A percentile compares a stretch with the other conserved stretches of the same genome.
Evolutionary conservation across 2,329 filamentous ascomycete species (phyloP).

Genomic region (Fusarium napiforme): DNA sequence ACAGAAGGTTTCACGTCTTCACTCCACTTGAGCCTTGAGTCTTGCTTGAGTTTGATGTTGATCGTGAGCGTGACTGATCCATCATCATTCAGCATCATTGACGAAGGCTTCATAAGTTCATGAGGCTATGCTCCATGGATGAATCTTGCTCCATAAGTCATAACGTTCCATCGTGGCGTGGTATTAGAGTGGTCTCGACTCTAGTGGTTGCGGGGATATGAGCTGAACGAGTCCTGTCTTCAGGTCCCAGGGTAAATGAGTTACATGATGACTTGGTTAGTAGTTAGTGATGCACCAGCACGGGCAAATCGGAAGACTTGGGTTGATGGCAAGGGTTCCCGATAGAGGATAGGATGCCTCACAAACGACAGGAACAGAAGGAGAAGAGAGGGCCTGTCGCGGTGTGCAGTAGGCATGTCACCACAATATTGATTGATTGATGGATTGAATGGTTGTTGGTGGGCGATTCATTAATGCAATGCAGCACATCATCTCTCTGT

Average conservation of each 20-base stretch:
- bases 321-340: constrained; percentile 6
- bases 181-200: constrained; percentile 23
- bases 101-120: not conserved
- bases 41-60: constrained; percentile 20
- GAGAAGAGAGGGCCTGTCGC: constrained; percentile 2
- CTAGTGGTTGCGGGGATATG: constrained; percentile 2
- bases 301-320: constrained; percentile 29
- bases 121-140: not conserved
- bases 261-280: not conserved
- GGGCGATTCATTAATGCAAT: constrained; percentile 22
- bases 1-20: constrained; percentile 22
- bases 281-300: not conserved
- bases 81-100: not conserved
- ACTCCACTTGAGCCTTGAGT: constrained; percentile 1
- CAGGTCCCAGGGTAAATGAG: constrained; percentile 11
- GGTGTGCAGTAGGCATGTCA: not conserved
- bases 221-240: not conserved
- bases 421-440: not conserved
- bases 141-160: not conserved
- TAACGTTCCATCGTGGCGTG: constrained; percentile 20
- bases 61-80: constrained; percentile 14
- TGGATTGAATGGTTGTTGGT: not conserved
- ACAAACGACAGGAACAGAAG: constrained; percentile 22
- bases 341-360: constrained; percentile 22
- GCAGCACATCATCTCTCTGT: constrained; percentile 8